Evolutionary conservation across 2,329 filamentous ascomycete genomes (phyloP).

Genomic region (Pseudocercospora fijiensis): DNA sequence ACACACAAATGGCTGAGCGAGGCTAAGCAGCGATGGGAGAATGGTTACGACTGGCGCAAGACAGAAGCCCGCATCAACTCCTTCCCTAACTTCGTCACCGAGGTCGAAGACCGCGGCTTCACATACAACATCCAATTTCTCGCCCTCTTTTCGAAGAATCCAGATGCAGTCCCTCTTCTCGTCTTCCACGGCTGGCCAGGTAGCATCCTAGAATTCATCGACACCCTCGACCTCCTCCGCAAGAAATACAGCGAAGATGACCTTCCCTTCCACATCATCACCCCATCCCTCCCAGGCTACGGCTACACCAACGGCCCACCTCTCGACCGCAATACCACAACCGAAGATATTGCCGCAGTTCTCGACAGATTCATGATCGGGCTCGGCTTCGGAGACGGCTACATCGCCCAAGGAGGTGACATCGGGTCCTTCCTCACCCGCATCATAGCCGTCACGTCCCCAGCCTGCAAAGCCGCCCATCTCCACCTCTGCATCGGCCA

Average conservation of each 20-base stretch:
- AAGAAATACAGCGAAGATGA: constrained; percentile 51
- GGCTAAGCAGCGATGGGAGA: constrained; percentile 45
- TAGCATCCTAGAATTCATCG: constrained; percentile 56
- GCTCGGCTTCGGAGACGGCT: constrained; percentile 54
- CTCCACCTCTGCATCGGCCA: constrained; percentile 26
- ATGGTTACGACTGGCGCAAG: constrained; percentile 50
- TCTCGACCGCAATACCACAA: constrained; percentile 45
- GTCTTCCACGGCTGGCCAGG: constrained; percentile 57
- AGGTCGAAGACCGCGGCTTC: constrained; percentile 43
- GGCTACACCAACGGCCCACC: constrained; percentile 53
- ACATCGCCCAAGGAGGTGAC: constrained; percentile 60
- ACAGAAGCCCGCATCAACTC: constrained; percentile 48
- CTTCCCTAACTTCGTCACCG: constrained; percentile 52
- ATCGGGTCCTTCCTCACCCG: constrained; percentile 51
- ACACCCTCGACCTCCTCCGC: constrained; percentile 49
- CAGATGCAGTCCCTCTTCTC: constrained; percentile 52
- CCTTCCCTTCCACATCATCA: constrained; percentile 58
- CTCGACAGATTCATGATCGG: constrained; percentile 55
- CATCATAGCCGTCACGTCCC: constrained; percentile 44
- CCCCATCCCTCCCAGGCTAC: constrained; percentile 58
- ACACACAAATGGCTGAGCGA: constrained; percentile 48
- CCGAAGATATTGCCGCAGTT: constrained; percentile 44
- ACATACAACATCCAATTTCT: constrained; percentile 53
- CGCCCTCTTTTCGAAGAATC: constrained; percentile 48
- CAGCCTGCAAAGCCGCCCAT: constrained; percentile 50